Conservation (phyloP, 495 filamentous ascomycete genomes). For the Tuber indicum region DNA sequence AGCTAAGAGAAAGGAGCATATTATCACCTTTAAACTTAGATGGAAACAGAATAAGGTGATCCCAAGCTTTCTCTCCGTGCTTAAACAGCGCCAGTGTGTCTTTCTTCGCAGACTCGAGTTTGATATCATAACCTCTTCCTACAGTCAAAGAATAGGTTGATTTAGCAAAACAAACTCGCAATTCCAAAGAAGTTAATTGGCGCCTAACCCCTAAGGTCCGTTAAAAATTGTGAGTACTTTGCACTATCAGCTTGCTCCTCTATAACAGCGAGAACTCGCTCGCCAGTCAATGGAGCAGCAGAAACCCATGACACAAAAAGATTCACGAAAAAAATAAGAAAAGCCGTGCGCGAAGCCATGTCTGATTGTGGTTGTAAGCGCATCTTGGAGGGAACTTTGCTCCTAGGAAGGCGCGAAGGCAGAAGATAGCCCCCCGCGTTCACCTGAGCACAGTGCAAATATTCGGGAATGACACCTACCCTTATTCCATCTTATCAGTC, state of each 20-base stretch:
- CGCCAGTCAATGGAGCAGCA: constrained; percentile 51
- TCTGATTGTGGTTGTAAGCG: constrained; percentile 22
- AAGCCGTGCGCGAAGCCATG: constrained; percentile 35
- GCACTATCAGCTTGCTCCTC: constrained; percentile 75
- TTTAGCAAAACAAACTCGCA: background rate
- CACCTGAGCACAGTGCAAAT: background rate
- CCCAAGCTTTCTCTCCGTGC: constrained; percentile 79
- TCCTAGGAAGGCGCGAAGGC: background rate
- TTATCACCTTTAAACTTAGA: constrained; percentile 72
- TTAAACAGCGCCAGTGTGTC: constrained; percentile 74
- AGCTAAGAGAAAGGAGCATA: background rate
- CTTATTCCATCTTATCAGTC: background rate
- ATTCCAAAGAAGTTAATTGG: constrained; percentile 8
- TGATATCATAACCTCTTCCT: constrained; percentile 77
- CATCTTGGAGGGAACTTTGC: constrained; percentile 16
- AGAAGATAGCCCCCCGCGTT: background rate
- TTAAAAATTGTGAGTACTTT: constrained; percentile 73
- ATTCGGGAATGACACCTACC: constrained; percentile 3
- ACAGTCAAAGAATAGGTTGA: constrained; percentile 34
- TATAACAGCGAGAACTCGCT: constrained; percentile 74
- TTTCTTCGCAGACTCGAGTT: constrained; percentile 79
- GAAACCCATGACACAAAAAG: constrained; percentile 31
- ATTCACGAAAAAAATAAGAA: constrained; percentile 31
- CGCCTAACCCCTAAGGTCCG: constrained; percentile 65
- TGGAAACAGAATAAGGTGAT: constrained; percentile 83